phyloP scores from a whole-genome alignment of 257 asterid genomes.

The Ballota nigra region DNA sequence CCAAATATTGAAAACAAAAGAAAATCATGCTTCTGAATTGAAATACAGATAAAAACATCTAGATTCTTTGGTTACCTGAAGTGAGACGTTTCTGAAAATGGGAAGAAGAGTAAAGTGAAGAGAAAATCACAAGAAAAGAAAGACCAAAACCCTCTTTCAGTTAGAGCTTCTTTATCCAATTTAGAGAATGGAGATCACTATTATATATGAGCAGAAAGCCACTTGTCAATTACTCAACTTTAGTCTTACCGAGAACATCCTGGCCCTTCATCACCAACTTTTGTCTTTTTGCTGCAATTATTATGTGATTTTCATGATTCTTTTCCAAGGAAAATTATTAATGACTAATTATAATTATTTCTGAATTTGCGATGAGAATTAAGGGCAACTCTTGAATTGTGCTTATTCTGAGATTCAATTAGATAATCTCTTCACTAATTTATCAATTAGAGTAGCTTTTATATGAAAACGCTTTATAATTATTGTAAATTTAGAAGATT shows the following conservation, averaged over 20 bases:
- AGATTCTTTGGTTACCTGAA: slow-evolving; percentile 11
- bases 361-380: background rate
- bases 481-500: too few relatives aligned
- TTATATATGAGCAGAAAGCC: slow-evolving; percentile 15
- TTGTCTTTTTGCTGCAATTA: background rate
- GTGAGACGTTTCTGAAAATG: slow-evolving; percentile 7
- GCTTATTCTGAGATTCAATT: too few relatives aligned
- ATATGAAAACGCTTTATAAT: too few relatives aligned
- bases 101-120: slow-evolving; percentile 14
- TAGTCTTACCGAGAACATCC: slow-evolving; percentile 4
- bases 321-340: background rate
- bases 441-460: too few relatives aligned
- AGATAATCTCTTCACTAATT: too few relatives aligned
- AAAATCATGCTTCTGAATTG: background rate
- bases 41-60: slow-evolving; percentile 1
- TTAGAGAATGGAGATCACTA: background rate
- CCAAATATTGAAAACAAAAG: background rate
- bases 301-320: slow-evolving; percentile 19
- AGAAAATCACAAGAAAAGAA: slow-evolving; percentile 21
- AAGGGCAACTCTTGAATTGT: too few relatives aligned
- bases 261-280: slow-evolving; percentile 25
- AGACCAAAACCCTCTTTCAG: slow-evolving; percentile 1
- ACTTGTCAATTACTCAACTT: slow-evolving; percentile 20
- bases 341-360: background rate
- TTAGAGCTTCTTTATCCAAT: slow-evolving; percentile 4